Base-by-base conservation (phyloP, 148 eudicot genomes). In the Rhododendron ovatum region DNA sequence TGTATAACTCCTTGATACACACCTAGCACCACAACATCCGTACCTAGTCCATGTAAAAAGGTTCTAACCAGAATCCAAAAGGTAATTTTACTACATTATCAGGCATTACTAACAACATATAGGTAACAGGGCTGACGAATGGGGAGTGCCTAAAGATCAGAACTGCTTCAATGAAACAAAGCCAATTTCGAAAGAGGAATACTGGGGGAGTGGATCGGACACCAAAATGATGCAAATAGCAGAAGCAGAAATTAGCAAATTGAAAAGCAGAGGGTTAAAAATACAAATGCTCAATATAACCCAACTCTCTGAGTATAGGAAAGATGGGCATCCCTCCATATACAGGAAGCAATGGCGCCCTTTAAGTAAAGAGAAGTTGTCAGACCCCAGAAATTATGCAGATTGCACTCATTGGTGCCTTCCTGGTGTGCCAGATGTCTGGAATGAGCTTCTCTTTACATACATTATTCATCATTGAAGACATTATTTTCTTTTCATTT, bases 161-260 rank as follows among this genome's bases (percentile, higher is more conserved):
- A 90, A 90, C 45, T 94, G 94, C 84, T 91, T 88, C 88, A 87
- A 87, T 15, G 93, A 92, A 89, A 94, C 90, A 30, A 78, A 88
- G 10, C 94, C 90, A 51, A 90, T 92, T 83, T 74, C 18, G 67
- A 86, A 81, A 45, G 83, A 88, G 55, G 89, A 88, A 7, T 90
- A 88, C 13, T 87, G 89, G 92, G 96, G 92, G n/a, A 90, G 90
- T 82, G 93, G 90, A 85, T 90, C 92, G 7, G 91, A 91, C 78
- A 87, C 87, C 2, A 81, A 86, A 12, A 90, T 91, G 85, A 65
- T 83, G 85, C 39, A 24, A 26, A 45, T 67, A 26, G 22, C n/a
- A 3, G 85, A 67, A 12, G 77, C 37, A n/a, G 85, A 45, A 7
- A 67, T 83, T 7, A 14, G 39, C 3, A 83, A 47, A 43, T 45